phyloP scores from a whole-genome alignment of 2,329 filamentous ascomycete species.

The Penicillium verrucosum region DNA sequence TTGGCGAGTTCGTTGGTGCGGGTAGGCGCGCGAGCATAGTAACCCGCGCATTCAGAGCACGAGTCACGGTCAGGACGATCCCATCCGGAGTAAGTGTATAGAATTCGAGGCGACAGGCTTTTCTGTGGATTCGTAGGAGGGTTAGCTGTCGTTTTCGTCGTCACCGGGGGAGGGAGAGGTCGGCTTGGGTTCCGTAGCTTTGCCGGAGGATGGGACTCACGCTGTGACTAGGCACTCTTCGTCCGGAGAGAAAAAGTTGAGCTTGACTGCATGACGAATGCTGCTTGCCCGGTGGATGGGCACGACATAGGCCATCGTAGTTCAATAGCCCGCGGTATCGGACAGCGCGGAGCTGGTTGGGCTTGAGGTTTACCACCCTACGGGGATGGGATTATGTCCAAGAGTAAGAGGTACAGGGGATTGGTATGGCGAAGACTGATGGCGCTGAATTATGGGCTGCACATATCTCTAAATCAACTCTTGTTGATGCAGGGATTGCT shows the following conservation, averaged over 20 bases:
- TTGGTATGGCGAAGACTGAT: not conserved
- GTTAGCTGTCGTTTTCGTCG: constrained; percentile 6
- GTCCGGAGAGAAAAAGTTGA: constrained; percentile 69
- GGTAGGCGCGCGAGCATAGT: constrained; percentile 65
- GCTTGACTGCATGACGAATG: constrained; percentile 80
- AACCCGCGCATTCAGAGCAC: constrained; percentile 78
- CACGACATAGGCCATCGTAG: constrained; percentile 83
- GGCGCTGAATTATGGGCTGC: not conserved
- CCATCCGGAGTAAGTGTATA: constrained; percentile 59
- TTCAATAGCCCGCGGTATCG: not conserved
- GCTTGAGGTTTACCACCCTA: constrained; percentile 11
- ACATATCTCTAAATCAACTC: not conserved
- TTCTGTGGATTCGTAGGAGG: constrained; percentile 5
- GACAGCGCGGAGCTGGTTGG: constrained; percentile 9
- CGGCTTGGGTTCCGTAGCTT: not conserved
- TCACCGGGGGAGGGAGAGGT: not conserved
- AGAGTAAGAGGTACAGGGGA: not conserved
- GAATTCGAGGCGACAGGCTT: constrained; percentile 52
- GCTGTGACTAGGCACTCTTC: constrained; percentile 83
- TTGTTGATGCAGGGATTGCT: not conserved
- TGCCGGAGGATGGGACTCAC: constrained; percentile 54
- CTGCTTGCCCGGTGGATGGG: constrained; percentile 91
- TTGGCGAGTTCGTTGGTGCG: constrained; percentile 64
- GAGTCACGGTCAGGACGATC: constrained; percentile 64
- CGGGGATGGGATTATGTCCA: not conserved